Base-by-base conservation (phyloP, 2,329 filamentous ascomycete genomes). In the Shiraia sp. region DNA sequence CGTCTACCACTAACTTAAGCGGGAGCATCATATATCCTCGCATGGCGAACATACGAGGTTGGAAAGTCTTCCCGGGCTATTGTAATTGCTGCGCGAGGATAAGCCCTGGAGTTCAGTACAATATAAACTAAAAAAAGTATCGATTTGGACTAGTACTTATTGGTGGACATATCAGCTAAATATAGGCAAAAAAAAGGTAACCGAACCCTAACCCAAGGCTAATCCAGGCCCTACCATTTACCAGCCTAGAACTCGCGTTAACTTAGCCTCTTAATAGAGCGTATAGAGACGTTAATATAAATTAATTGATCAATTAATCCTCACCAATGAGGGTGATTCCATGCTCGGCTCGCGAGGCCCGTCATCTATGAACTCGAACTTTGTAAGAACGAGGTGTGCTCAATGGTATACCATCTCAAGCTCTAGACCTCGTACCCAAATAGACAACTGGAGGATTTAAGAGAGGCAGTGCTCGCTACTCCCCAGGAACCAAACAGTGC, bases 371-470 rank as follows among this genome's bases (percentile, higher is more conserved):
- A 17, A 37, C 32, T 36, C 32, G 23, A 17, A 42, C 14, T 40
- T 26, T 19, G 27, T n/a, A 17, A 42, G 27, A 42, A 35, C 38
- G 32, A 44, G 36, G 33, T 49, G 42, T 42, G 39, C 24, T 53
- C 40, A 36, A 49, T 36, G 37, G 42, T 38, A 30, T 48, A 42
- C 40, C 32, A 29, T 35, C 27, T 34, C 17, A 26, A 44, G 42
- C 48, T 59, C 50, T 50, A 41, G 49, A 16, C 51, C 54, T 56
- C 52, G 49, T 55, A 54, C 48, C 48, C 49, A 47, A 48, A 42
- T n/a, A 44, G 43, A 57, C 54, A 42, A 47, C 40, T 35, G 37
- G 31, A 51, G 38, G 46, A 62, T 65, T 55, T 63, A 63, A 62
- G 45, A 38, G 10, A 22, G 45, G 41, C 27, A 48, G 39, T 36